Evolutionary conservation across 306 rosid species (phyloP).

Genomic region (Quercus alba): DNA sequence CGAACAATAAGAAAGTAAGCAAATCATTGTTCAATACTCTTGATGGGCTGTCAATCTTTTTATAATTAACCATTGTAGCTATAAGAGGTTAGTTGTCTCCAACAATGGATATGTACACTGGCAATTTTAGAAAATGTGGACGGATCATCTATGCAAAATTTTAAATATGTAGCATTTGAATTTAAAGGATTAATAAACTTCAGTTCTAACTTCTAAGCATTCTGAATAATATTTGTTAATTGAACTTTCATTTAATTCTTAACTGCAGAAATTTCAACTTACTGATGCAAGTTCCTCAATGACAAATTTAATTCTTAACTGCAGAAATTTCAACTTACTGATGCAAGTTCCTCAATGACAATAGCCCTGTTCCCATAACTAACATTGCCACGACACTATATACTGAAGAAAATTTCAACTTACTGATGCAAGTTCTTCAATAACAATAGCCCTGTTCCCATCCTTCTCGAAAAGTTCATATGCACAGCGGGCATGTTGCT

Average conservation of each 20-base stretch:
- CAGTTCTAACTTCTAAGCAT: no score
- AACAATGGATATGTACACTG: no score
- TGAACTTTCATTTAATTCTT: no score
- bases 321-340: conserved; percentile 49
- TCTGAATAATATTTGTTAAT: no score
- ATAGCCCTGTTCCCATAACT: conserved; percentile 79
- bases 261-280: conserved; percentile 26
- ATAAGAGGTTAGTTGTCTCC: background rate
- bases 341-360: conserved; percentile 93
- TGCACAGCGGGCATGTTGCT: conserved; percentile 92
- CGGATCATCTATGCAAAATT: no score
- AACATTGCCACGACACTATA: background rate
- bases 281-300: conserved; percentile 98
- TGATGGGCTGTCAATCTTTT: background rate
- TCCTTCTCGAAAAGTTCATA: conserved; percentile 92
- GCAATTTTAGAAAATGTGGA: no score
- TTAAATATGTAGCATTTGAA: no score
- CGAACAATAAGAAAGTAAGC: background rate
- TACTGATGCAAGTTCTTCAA: conserved; percentile 98
- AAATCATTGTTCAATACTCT: background rate
- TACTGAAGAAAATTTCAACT: conserved; percentile 23
- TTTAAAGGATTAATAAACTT: no score
- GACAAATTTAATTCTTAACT: conserved; percentile 23
- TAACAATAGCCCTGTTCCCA: conserved; percentile 90
- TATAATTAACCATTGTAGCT: background rate